Percentiles rank a stretch among this genome's conserved stretches.
Conservation (phyloP, 768 basidiomycete species). For the Tylopilus plumbeoviolaceoides region DNA sequence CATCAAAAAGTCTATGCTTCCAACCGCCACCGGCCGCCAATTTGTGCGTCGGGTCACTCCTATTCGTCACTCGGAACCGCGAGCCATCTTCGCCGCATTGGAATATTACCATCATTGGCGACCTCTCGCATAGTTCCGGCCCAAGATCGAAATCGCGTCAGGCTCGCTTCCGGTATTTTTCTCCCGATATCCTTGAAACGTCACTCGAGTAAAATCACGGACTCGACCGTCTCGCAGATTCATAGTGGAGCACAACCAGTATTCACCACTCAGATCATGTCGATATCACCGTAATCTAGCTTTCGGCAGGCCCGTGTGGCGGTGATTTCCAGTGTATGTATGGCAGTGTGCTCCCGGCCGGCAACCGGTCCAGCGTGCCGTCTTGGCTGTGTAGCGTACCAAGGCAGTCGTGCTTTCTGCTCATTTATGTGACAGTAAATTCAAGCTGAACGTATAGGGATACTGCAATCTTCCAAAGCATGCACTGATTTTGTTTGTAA, state of each 20-base stretch:
- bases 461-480: neutral
- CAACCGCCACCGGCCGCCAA: conserved; percentile 3
- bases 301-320: conserved; percentile 4
- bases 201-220: conserved; percentile 4
- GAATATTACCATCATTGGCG: conserved; percentile 15
- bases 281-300: neutral
- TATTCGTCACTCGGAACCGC: conserved; percentile 26
- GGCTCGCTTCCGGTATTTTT: conserved; percentile 15
- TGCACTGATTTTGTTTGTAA: neutral
- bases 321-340: conserved; percentile 6
- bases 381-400: neutral
- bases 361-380: neutral
- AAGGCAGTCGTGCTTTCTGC: neutral
- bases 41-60: neutral
- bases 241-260: neutral
- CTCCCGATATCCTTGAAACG: conserved; percentile 12
- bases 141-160: conserved; percentile 9
- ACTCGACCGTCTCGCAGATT: neutral
- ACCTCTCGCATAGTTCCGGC: neutral
- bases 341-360: conserved; percentile 9
- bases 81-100: neutral
- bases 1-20: conserved; percentile 21
- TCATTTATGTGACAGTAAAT: neutral
- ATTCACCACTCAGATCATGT: neutral
- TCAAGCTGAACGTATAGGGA: too few relatives aligned